phyloP scores from a whole-genome alignment of 371 early-diverging fungal species.

The Apophysomyces trapeziformis region DNA sequence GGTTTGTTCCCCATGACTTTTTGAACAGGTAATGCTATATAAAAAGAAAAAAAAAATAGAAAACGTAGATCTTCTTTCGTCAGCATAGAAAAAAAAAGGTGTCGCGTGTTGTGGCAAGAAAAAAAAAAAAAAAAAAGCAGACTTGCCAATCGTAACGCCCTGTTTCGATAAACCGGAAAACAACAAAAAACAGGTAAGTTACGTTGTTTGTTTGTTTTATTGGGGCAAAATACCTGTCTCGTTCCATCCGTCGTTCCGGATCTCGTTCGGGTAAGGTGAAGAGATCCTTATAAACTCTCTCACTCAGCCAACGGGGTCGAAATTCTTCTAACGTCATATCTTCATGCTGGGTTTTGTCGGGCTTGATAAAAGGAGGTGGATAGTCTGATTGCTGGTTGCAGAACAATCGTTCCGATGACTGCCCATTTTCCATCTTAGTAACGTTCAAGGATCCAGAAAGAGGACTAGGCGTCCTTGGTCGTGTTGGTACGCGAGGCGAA shows the following conservation, averaged over 20 bases:
- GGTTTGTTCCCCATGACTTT: constrained; percentile 28
- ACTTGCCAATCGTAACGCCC: constrained; percentile 39
- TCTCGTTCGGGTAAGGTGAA: constrained; percentile 16
- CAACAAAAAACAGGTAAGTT: no score
- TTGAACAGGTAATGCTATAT: constrained; percentile 45
- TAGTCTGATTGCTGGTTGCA: neutral
- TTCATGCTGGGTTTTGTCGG: no score
- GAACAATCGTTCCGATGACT: neutral
- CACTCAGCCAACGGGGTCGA: neutral
- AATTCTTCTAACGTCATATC: neutral
- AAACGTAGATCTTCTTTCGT: neutral
- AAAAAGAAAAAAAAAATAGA: neutral
- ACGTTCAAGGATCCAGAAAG: neutral
- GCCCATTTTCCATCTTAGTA: neutral
- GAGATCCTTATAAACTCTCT: constrained; percentile 14
- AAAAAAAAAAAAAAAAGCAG: neutral
- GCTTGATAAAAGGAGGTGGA: neutral
- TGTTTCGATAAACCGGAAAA: neutral
- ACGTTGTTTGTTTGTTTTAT: no score
- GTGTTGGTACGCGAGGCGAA: neutral
- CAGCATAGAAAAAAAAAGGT: neutral
- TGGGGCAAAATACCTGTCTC: constrained; percentile 17
- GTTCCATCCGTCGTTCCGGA: constrained; percentile 17
- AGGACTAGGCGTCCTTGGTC: neutral
- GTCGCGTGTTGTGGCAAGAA: no score